Conservation (phyloP, 2,329 filamentous ascomycete species). For the Zymoseptoria tritici region DNA sequence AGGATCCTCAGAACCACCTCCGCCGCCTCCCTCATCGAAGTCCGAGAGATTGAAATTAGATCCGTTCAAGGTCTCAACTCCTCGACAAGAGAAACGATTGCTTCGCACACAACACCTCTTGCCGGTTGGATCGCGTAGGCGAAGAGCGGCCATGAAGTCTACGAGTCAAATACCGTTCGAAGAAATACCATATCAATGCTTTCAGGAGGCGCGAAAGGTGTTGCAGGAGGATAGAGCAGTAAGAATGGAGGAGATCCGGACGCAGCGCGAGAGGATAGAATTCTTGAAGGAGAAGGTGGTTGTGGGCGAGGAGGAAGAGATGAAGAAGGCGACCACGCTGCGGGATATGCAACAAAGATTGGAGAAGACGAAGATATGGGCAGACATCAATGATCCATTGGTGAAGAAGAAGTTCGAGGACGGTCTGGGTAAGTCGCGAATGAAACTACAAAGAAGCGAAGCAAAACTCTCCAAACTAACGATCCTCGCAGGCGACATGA, state of each 20-base stretch:
- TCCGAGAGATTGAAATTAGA: slow-evolving; percentile 5
- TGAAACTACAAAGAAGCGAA: background rate
- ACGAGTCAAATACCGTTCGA: slow-evolving; percentile 71
- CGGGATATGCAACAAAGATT: slow-evolving; percentile 63
- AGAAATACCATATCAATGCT: slow-evolving; percentile 92
- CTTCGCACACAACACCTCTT: slow-evolving; percentile 52
- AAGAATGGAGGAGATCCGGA: slow-evolving; percentile 67
- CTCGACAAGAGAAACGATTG: slow-evolving; percentile 52
- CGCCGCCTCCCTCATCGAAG: background rate
- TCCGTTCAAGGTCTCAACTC: slow-evolving; percentile 18
- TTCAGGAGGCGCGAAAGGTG: slow-evolving; percentile 87
- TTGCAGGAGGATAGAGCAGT: slow-evolving; percentile 70
- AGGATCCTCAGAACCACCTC: slow-evolving; percentile 8
- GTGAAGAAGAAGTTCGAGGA: slow-evolving; percentile 95
- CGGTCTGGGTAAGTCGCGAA: slow-evolving; percentile 57
- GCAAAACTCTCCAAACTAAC: background rate
- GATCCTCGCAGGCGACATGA: slow-evolving; percentile 68
- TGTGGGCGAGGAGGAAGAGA: slow-evolving; percentile 21
- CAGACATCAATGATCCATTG: slow-evolving; percentile 89
- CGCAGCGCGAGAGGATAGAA: slow-evolving; percentile 61
- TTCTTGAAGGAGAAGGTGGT: slow-evolving; percentile 49
- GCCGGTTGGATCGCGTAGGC: slow-evolving; percentile 75
- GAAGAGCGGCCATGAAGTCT: slow-evolving; percentile 48
- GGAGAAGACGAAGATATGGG: slow-evolving; percentile 75
- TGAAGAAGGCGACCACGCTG: slow-evolving; percentile 56